Evolutionary conservation across 2,329 filamentous ascomycete genomes (phyloP), one percentile per base, ranked within the genome.

Genomic region (Apiospora sp.): DNA sequence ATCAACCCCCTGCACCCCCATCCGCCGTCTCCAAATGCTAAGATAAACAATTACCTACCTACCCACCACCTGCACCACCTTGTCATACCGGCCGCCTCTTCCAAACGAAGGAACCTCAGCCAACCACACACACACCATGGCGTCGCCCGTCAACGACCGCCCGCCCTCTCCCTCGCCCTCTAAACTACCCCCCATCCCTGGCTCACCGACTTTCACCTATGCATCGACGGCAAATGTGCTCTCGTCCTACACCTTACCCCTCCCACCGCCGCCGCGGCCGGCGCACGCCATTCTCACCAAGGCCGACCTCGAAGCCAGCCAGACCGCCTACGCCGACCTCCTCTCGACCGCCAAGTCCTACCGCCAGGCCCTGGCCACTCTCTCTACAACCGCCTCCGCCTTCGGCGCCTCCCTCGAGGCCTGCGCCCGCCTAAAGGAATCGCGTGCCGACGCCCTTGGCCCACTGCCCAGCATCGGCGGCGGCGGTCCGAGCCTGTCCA

Each of bases 391-490:
- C 2, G 89, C 91, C 1, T 92, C 90, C 0, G 84, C 87, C 44
- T 92, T 93, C 78, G 91, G 90, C 68, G 87, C 87, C 67, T 90
- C 91, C 22, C 86, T 93, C 73, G 91, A 93, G 82, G 82, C 90
- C 73, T 93, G 91, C 80, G 91, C 91, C n/a, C 87, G 91, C 19
- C 83, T 92, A 44, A 92, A 92, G 78, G 91, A 92, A 79, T 89
- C 91, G 46, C 87, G 90, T 70, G 89, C 90, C 71, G 90, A 91
- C 75, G 84, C 87, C 68, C 84, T 91, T 64, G 83, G 83, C 2
- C 81, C 85, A 3, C 46, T 30, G 44, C 68, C 46, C 30, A 64
- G 0, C 49, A 68, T 49, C 71, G 51, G 51, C 51, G 51, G 51
- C 27, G 73, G 77, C 70, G 78, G 79, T 64, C 76, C 82, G 41